Percentiles rank a stretch among this genome's conserved stretches.
These are phyloP conservation scores for Phytophthora sp. DNA, from an alignment of 352 stramenopile species.

Conservation along the genomic window DNA sequence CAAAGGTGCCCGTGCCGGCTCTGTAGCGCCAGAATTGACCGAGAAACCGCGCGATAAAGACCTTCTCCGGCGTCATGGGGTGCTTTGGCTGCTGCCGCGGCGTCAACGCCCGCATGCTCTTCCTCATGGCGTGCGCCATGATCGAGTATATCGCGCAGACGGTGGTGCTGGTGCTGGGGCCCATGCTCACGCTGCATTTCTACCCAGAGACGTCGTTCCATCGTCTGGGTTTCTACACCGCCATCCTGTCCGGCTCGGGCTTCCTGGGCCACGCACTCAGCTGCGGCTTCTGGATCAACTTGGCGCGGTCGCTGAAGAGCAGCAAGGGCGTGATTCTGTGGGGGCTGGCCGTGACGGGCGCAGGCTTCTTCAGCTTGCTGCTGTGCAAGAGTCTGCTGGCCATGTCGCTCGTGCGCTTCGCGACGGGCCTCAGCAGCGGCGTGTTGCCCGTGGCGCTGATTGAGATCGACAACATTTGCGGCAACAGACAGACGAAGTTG, in stretches of 20 bases:
- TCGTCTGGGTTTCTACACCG: constrained; percentile 79
- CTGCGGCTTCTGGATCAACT: constrained; percentile 83
- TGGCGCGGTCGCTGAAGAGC: constrained; percentile 73
- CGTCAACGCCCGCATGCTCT: constrained; percentile 76
- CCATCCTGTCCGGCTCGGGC: constrained; percentile 65
- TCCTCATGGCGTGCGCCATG: constrained; percentile 81
- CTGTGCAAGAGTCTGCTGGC: constrained; percentile 78
- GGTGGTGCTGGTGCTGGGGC: constrained; percentile 69
- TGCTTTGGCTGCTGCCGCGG: constrained; percentile 65
- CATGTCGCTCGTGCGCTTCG: constrained; percentile 82
- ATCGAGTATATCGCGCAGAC: constrained; percentile 82
- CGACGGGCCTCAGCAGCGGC: constrained; percentile 76
- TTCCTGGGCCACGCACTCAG: constrained; percentile 76
- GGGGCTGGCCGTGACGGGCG: constrained; percentile 69
- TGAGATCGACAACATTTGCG: constrained; percentile 86
- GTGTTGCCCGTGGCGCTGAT: constrained; percentile 77
- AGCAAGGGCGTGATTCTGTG: constrained; percentile 85
- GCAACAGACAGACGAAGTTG: constrained; percentile 72
- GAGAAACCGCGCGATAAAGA: constrained; percentile 14
- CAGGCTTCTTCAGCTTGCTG: constrained; percentile 74
- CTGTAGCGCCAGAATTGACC: constrained; percentile 2
- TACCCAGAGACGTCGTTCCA: constrained; percentile 77
- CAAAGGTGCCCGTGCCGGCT: background rate
- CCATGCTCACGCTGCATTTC: constrained; percentile 81
- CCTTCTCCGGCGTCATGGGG: constrained; percentile 15